A percentile compares a stretch with the other conserved stretches of the same genome.
Evolutionary conservation across 305 asterid species (phyloP).

Genomic region (Ilex paraguariensis): DNA sequence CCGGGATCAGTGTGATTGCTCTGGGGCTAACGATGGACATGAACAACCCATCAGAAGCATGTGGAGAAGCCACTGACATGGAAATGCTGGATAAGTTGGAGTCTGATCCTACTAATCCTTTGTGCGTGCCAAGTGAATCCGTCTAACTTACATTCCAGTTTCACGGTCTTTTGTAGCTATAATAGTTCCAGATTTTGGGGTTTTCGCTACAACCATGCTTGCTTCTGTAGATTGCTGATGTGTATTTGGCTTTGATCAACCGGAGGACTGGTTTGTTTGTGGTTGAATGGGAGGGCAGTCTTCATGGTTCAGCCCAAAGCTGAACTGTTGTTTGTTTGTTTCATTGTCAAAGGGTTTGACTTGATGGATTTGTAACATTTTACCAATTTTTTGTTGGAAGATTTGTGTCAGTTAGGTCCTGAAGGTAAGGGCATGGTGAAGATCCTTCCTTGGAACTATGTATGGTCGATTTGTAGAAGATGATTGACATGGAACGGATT

Average conservation of each 20-base stretch:
- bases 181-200: background rate
- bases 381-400: no score
- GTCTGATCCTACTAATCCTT: background rate
- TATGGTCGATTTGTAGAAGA: no score
- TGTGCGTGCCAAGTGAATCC: background rate
- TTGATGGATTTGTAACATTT: no score
- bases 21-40: slow-evolving; percentile 18
- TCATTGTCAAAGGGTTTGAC: no score
- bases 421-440: no score
- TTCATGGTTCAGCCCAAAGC: background rate
- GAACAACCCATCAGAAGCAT: slow-evolving; percentile 10
- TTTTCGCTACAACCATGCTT: background rate
- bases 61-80: slow-evolving; percentile 10
- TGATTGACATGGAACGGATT: no score
- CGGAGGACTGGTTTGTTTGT: no score
- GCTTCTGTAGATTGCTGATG: no score
- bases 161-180: background rate
- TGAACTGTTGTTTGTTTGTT: background rate
- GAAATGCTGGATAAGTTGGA: slow-evolving; percentile 20
- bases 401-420: no score
- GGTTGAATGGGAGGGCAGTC: background rate
- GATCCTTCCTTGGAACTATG: no score
- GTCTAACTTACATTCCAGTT: no score
- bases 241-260: no score
- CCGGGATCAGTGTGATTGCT: slow-evolving; percentile 26